Conservation (phyloP, 1,284 basidiomycete species). For the Phenoliferia sp. region DNA sequence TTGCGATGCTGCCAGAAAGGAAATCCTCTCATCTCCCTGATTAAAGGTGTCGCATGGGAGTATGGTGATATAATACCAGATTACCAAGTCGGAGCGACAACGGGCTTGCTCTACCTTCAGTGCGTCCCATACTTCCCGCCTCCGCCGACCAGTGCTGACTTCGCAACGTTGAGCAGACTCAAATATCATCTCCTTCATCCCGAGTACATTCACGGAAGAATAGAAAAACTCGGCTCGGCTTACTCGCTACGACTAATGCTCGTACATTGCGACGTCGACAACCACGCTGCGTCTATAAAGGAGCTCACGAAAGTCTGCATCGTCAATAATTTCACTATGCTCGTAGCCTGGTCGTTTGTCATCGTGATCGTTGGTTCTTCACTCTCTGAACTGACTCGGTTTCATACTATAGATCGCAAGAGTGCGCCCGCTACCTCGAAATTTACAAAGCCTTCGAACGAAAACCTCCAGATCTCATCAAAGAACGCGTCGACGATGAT, state of each 20-base stretch:
- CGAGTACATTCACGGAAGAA: conserved; percentile 89
- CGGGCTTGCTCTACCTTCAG: conserved; percentile 89
- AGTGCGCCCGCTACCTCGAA: conserved; percentile 85
- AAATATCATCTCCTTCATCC: conserved; percentile 95
- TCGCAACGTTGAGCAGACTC: conserved; percentile 53
- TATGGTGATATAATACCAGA: conserved; percentile 91
- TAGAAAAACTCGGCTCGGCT: conserved; percentile 73
- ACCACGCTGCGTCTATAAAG: conserved; percentile 82
- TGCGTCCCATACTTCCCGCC: conserved; percentile 39
- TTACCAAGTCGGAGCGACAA: conserved; percentile 92
- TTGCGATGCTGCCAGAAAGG: conserved; percentile 55
- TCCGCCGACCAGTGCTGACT: not conserved
- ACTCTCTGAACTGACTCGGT: not conserved
- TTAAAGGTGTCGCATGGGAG: conserved; percentile 86
- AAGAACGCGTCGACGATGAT: conserved; percentile 85
- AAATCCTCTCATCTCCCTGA: conserved; percentile 78
- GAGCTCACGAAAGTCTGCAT: conserved; percentile 83
- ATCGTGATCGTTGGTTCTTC: not conserved
- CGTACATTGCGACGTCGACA: conserved; percentile 85
- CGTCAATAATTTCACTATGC: conserved; percentile 85
- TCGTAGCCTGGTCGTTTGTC: conserved; percentile 86
- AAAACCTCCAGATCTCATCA: conserved; percentile 88
- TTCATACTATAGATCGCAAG: conserved; percentile 61
- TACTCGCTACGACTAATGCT: conserved; percentile 85
- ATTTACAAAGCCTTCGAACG: conserved; percentile 91